Base-by-base conservation (phyloP, 2,329 filamentous ascomycete species). In the Penicillium sp. region DNA sequence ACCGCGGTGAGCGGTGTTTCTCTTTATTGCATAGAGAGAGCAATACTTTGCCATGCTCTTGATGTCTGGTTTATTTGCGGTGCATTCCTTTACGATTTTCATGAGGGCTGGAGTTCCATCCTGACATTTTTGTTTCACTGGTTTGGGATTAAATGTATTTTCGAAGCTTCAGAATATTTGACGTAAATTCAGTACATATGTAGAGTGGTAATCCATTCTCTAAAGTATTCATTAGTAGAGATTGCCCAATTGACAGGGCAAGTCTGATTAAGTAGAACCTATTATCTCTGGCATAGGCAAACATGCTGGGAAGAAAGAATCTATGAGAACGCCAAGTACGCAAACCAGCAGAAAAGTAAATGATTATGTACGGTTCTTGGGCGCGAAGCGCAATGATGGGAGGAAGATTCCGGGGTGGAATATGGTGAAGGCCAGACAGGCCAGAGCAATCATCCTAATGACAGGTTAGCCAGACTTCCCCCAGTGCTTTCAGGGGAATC, bases 361-460 rank as follows among this genome's bases (percentile, higher is more conserved):
- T 12, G 4, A 41, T 55, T 58, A 65, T 9, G 46, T 43, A 17
- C 55, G 53, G 31, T 59, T 64, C 43, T 71, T 69, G 47, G 56
- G 30, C 2, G 63, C 63, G 36, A 61, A 69, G 26, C 69, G 61
- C 42, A 73, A 60, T 33, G 70, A 67, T 10, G 69, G 69, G 53
- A 79, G 73, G 68, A 74, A 79, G 48, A 77, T 67, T n/a, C 73
- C 76, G 0, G 78, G 78, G 53, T 80, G 77, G 35, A 75, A 70
- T 31, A 75, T 53, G 0, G 76, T 79, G 37, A 80, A 69, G 17
- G 72, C 56, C 4, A 78, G 66, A 26, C 68, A 63, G 1, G 75
- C 73, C 12, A 80, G 60, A 5, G 73, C 75, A 49, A 79, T 72
- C 78, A 80, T 80, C 71, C 75, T 78, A 37, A 50, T 10, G 11